Evolutionary conservation across 2,329 filamentous ascomycete genomes (phyloP), one percentile per base, ranked within the genome.

Genomic region (Aspergillus sp.): DNA sequence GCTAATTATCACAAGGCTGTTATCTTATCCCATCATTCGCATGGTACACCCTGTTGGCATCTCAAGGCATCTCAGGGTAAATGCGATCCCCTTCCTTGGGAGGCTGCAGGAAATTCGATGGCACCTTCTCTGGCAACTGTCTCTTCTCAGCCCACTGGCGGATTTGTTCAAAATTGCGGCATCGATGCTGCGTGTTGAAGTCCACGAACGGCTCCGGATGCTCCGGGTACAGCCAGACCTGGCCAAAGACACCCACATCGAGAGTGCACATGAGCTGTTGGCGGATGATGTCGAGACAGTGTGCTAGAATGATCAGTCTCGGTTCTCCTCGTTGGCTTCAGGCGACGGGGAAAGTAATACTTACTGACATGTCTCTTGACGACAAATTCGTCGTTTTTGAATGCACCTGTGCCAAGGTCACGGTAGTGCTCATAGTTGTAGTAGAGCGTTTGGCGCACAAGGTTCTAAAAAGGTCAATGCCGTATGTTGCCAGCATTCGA

Each of bases 231-330:
- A 73, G 74, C 80, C 80, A 83, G 4, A 83, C 72, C 54, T 83
- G 79, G 8, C 79, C 79, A 0, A 83, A 68, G 0, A 83, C 72
- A 1, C 73, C 79, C 2, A 78, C 74, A 52, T 83, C 81, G 19
- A 76, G 69, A 29, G 74, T 78, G 61, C 80, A 83, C 77, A 82
- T 82, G 9, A 83, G 68, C 10, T 80, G 76, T 57, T 83, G 80
- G 1, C 80, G 75, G 40, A 83, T 49, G 3, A 76, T 78, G 51
- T 83, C 81, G 30, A 83, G 66, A 48, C 81, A 83, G 50, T 83
- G 80, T 4, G 74, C 73, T 76, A 42, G 2, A 4, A 6, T 32
- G 30, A 5, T 8, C 2, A 30, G 48, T 29, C 7, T 41, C 34
- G 3, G n/a, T 29, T 29, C 5, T 19, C 19, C 19, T 19, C 8